Base-by-base conservation (phyloP, 768 basidiomycete species). In the Nidula microcarpa region DNA sequence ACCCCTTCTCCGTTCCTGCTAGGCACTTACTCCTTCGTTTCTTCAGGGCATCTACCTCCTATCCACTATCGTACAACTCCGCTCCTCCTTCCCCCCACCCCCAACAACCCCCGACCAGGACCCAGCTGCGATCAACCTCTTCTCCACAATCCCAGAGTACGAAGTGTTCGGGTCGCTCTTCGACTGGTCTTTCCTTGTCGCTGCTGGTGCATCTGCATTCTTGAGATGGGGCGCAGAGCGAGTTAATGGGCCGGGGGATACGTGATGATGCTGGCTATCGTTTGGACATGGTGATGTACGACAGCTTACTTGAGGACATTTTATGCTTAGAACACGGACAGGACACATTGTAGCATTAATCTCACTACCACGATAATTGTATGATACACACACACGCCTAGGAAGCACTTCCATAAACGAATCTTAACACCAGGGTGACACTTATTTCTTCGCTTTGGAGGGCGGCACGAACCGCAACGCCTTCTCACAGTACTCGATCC, bases 1-100 rank as follows among this genome's bases (percentile, higher is more conserved):
- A 36, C 33, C 55, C 46, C 45, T 23, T 11, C 23, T 14, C 32
- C 39, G 52, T 32, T 49, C 14, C 23, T 52, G 23, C 23, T 52
- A 37, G 18, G 35, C 35, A 50, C 35, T 57, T 36, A 14, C 16
- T 18, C 14, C 33, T 33, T 9, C 1, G 23, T 14, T 35, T 45
- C 51, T n/a, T 30, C 57, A 93, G 91, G 88, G 86, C 9, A 87
- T 89, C 43, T 94, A 94, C 64, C 79, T 93, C 35, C 80, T 94
- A 32, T 86, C 89, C 3, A 93, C 90, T 0, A 71, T 93, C 47
- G 84, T 93, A 10, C 91, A 94, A 65, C 75, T 94, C 45, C 86
- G 91, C 39, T 84, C 85, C 30, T 85, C 86, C 9, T 91, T 94
- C 65, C 91, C 91, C 2, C 84, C 84, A 0, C 80, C 84, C 1